These are phyloP conservation scores for Zygosaccharomyces bisporus DNA, from an alignment of 805 yeast genomes.

Conservation along the genomic window DNA sequence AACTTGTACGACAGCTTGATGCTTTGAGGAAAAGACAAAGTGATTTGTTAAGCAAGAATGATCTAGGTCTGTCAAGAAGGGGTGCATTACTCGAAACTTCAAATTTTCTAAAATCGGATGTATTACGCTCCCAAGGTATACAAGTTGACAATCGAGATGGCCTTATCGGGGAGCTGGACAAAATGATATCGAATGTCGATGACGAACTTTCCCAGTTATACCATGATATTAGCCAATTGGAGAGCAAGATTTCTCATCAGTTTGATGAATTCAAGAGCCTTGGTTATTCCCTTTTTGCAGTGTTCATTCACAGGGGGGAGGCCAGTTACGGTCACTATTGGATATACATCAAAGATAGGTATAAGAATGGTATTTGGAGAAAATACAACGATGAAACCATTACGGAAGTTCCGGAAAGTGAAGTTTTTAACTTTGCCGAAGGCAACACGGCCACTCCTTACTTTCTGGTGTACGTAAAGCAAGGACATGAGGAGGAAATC, in stretches of 20 bases:
- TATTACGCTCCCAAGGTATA: slow-evolving; percentile 43
- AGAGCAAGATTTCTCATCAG: slow-evolving; percentile 50
- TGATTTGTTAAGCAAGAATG: slow-evolving; percentile 44
- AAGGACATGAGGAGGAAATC: slow-evolving; percentile 52
- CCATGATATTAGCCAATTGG: slow-evolving; percentile 43
- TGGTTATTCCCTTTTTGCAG: slow-evolving; percentile 83
- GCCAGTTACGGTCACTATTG: slow-evolving; percentile 97
- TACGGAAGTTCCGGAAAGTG: slow-evolving; percentile 64
- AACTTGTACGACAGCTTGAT: slow-evolving; percentile 57
- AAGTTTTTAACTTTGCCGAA: slow-evolving; percentile 60
- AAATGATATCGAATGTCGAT: slow-evolving; percentile 46
- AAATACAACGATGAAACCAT: slow-evolving; percentile 95
- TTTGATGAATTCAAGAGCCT: slow-evolving; percentile 57
- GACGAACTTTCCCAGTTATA: slow-evolving; percentile 44
- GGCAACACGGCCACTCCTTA: slow-evolving; percentile 92
- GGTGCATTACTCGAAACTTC: slow-evolving; percentile 55
- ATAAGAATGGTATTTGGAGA: slow-evolving; percentile 58
- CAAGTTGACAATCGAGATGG: slow-evolving; percentile 28
- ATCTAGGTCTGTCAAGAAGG: slow-evolving; percentile 46
- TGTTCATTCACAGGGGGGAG: slow-evolving; percentile 92
- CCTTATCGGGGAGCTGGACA: slow-evolving; percentile 35
- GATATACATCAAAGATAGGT: slow-evolving; percentile 83
- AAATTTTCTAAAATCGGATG: slow-evolving; percentile 49
- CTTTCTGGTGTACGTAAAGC: slow-evolving; percentile 77
- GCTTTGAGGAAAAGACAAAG: slow-evolving; percentile 43